Percentiles rank a stretch among this genome's conserved stretches.
Conservation (phyloP, 805 yeast genomes). For the Deakozyma indianensis region DNA sequence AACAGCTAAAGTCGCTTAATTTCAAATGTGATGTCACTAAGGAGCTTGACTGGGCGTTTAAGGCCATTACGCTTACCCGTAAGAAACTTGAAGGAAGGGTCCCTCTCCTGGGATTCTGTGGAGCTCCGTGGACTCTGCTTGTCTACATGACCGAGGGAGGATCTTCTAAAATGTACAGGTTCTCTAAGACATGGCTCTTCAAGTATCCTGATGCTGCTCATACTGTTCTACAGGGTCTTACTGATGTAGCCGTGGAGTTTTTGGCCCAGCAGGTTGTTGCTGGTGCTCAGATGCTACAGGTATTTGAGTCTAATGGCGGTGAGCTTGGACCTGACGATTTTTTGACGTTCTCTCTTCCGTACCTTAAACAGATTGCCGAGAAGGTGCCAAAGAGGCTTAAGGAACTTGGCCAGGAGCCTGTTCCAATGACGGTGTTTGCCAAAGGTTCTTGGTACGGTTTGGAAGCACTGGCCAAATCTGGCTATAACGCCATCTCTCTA, state of each 20-base stretch:
- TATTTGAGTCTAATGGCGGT: conserved; percentile 97
- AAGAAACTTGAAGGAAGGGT: conserved; percentile 75
- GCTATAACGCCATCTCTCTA: conserved; percentile 77
- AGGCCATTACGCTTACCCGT: conserved; percentile 86
- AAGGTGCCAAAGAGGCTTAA: conserved; percentile 53
- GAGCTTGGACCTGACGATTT: conserved; percentile 88
- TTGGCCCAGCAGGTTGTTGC: conserved; percentile 90
- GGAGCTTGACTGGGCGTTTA: conserved; percentile 87
- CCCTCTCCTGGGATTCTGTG: conserved; percentile 88
- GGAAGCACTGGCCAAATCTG: conserved; percentile 65
- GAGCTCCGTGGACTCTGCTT: conserved; percentile 95
- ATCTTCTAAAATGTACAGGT: conserved; percentile 82
- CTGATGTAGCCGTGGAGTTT: conserved; percentile 84
- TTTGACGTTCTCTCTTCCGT: conserved; percentile 78
- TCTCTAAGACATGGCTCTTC: conserved; percentile 85
- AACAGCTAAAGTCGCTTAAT: conserved; percentile 38
- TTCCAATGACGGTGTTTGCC: conserved; percentile 84
- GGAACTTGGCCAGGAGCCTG: conserved; percentile 60
- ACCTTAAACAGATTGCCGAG: conserved; percentile 58
- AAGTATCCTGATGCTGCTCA: conserved; percentile 61
- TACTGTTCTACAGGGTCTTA: conserved; percentile 54
- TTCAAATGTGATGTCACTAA: conserved; percentile 53
- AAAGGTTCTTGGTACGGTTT: conserved; percentile 97
- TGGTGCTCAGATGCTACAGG: conserved; percentile 96
- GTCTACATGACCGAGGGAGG: conserved; percentile 98